phyloP scores from a whole-genome alignment of 495 filamentous ascomycete species.

The Neurospora sp. region DNA sequence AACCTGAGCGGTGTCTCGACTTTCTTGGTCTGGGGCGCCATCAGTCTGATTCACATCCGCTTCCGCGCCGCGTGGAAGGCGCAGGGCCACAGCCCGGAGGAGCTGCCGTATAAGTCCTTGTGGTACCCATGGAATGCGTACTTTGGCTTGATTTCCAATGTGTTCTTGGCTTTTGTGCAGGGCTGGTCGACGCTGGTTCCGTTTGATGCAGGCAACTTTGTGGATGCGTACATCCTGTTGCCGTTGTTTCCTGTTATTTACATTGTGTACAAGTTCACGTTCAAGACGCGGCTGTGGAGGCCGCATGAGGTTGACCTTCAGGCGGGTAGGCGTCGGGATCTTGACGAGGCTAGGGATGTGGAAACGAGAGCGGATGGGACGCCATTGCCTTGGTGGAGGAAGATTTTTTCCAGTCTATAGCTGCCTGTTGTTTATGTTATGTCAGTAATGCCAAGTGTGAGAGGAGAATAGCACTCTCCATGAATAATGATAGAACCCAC shows the following conservation, averaged over 20 bases:
- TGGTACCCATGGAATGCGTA: constrained; percentile 56
- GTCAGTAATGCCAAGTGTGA: background rate
- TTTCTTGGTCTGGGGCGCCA: constrained; percentile 58
- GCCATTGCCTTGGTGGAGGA: constrained; percentile 20
- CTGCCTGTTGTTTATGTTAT: background rate
- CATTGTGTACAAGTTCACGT: constrained; percentile 46
- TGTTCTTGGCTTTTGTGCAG: constrained; percentile 57
- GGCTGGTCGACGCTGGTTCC: constrained; percentile 46
- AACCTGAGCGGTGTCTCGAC: constrained; percentile 47
- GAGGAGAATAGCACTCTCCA: background rate
- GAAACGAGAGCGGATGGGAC: constrained; percentile 2
- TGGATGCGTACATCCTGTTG: constrained; percentile 58
- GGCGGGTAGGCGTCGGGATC: constrained; percentile 43
- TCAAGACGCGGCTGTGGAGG: constrained; percentile 44
- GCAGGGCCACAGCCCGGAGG: constrained; percentile 43
- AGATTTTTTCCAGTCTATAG: constrained; percentile 10
- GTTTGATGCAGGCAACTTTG: constrained; percentile 49
- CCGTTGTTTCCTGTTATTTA: constrained; percentile 55
- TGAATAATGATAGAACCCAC: no score
- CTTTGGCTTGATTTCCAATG: constrained; percentile 46
- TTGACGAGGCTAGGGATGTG: constrained; percentile 26
- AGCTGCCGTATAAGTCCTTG: constrained; percentile 48
- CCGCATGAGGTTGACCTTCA: constrained; percentile 50
- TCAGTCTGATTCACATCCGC: constrained; percentile 57
- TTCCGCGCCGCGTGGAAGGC: constrained; percentile 47